Evolutionary conservation across 2,329 filamentous ascomycete genomes (phyloP), one percentile per base, ranked within the genome.

Genomic region (Cladosporium cucumerinum): DNA sequence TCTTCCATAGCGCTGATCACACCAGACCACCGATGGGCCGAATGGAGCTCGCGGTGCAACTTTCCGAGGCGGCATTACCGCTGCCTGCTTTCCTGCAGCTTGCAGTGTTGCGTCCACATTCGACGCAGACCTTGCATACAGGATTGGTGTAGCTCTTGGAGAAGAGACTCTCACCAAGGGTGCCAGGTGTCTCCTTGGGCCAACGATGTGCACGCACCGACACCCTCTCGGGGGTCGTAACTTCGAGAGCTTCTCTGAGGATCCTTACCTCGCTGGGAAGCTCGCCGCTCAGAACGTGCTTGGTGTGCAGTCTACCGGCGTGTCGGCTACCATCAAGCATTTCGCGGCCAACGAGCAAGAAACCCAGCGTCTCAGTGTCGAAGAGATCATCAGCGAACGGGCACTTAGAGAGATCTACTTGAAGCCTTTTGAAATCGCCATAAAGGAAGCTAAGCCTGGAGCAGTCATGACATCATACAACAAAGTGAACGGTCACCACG

Each of bases 161-260:
- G 57, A 60, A 5, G 57, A 60, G 21, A 60, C 57, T 25, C 57
- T 60, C 11, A 60, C 57, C 25, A 60, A 60, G 43, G 39, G 57
- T 16, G 57, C 57, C 11, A 51, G 57, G n/a, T 60, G 57, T 49
- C 39, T 60, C 12, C 57, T 60, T 25, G 57, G 57, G 2, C 57
- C 57, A 23, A 60, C 57, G 1, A 60, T 60, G 57, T 60, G 57
- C 43, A 23, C 39, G 14, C 57, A 60, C 18, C 57, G 57, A 23
- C 55, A 49, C 60, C 70, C 70, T 5, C 68, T 69, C 12, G 91
- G 91, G n/a, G 92, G 92, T 18, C 85, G 92, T 65, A 93, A 93
- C 68, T 96, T 95, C 69, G 92, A 96, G 77, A 93, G 90, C 0
- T 95, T 93, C 75, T 92, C 90, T 0, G 92, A 95, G 75, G 92